Conservation (phyloP, 495 filamentous ascomycete species). For the Aspergillus heteromorphus region DNA sequence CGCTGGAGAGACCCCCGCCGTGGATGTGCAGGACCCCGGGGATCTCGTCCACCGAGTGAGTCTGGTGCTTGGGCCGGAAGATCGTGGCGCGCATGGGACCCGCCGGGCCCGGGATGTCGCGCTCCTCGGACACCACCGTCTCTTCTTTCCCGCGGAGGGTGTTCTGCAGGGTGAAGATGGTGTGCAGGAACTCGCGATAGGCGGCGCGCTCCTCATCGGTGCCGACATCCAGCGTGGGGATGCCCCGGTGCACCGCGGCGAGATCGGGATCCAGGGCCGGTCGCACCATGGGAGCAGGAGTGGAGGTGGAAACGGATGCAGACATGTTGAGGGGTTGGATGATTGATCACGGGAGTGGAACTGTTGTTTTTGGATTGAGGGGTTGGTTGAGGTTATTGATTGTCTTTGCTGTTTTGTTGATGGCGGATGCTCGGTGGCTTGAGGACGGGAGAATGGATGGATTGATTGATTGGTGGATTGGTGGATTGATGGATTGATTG, state of each 20-base stretch:
- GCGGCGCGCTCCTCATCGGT: not conserved
- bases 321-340: too few species aligned
- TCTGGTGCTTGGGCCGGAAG: not conserved
- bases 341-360: too few species aligned
- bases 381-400: too few species aligned
- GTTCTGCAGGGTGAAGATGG: not conserved
- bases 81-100: constrained; percentile 4
- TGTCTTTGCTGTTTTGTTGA: too few species aligned
- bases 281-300: not conserved
- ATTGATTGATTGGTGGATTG: too few species aligned
- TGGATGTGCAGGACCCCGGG: constrained; percentile 9
- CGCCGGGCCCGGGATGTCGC: constrained; percentile 7
- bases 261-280: not conserved
- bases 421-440: too few species aligned
- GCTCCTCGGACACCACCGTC: not conserved
- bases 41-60: not conserved
- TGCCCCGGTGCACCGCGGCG: not conserved
- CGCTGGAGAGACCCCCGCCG: constrained; percentile 7
- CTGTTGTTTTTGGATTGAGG: too few species aligned
- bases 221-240: not conserved
- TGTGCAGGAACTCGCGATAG: not conserved
- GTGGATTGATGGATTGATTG: too few species aligned
- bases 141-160: not conserved
- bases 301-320: too few species aligned
- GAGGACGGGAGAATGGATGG: too few species aligned